Conservation (phyloP, 2,329 filamentous ascomycete genomes). For the Botrytis deweyae region DNA sequence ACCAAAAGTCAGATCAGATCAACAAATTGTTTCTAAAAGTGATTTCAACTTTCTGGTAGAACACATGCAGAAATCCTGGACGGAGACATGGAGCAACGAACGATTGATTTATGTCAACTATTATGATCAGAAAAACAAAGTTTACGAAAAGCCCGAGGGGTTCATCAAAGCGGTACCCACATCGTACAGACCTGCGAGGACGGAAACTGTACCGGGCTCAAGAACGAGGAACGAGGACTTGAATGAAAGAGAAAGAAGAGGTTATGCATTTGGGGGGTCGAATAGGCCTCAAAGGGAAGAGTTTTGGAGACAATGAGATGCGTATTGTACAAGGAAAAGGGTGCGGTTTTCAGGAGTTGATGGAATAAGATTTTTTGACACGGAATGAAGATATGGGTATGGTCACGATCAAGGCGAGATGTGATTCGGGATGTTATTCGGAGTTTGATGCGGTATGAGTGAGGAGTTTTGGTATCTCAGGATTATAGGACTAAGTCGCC, state of each 20-base stretch:
- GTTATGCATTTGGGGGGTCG: background rate
- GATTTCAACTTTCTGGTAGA: background rate
- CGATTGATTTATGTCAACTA: constrained; percentile 12
- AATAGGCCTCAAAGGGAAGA: background rate
- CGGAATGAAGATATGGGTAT: background rate
- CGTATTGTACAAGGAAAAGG: background rate
- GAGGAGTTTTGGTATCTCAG: background rate
- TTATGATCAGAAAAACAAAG: background rate
- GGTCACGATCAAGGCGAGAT: background rate
- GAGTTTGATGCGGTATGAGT: background rate
- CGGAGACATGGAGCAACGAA: constrained; percentile 3
- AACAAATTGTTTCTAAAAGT: background rate
- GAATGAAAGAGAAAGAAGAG: background rate
- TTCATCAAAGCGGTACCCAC: background rate
- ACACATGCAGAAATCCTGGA: constrained; percentile 19
- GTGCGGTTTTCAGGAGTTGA: background rate
- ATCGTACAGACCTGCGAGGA: constrained; percentile 1
- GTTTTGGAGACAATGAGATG: background rate
- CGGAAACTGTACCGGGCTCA: background rate
- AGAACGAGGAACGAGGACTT: background rate
- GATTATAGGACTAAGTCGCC: background rate
- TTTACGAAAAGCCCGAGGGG: constrained; percentile 4
- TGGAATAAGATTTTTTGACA: background rate
- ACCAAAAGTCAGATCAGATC: constrained; percentile 2
- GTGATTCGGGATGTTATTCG: background rate